Conservation (phyloP, 2,329 filamentous ascomycete genomes). For the Hymenoscyphus scutula region DNA sequence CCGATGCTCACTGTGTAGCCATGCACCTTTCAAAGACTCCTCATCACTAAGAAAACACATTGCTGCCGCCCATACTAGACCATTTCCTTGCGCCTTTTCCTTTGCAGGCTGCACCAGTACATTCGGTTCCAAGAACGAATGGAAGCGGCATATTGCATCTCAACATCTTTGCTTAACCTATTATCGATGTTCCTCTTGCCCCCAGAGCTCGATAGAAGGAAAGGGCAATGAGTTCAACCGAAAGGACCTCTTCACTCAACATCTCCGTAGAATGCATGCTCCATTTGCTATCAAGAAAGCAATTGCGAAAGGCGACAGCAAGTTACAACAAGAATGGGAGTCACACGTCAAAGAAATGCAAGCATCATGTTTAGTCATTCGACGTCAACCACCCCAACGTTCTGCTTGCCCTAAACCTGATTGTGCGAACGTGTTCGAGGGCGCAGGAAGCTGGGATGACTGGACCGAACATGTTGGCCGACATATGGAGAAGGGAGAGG, state of each 20-base stretch:
- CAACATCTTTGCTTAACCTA: conserved; percentile 76
- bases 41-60: conserved; percentile 66
- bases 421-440: conserved; percentile 70
- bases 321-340: conserved; percentile 62
- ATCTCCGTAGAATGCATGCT: conserved; percentile 90
- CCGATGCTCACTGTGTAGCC: conserved; percentile 59
- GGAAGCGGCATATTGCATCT: conserved; percentile 91
- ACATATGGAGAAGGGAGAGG: conserved; percentile 78
- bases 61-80: conserved; percentile 65
- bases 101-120: conserved; percentile 80
- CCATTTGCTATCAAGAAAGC: conserved; percentile 62
- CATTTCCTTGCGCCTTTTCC: conserved; percentile 83
- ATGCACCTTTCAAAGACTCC: conserved; percentile 65
- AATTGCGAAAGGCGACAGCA: conserved; percentile 55
- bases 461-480: conserved; percentile 90
- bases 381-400: conserved; percentile 66
- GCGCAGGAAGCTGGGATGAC: conserved; percentile 76
- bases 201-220: conserved; percentile 51
- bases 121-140: conserved; percentile 94
- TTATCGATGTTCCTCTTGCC: conserved; percentile 63
- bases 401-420: conserved; percentile 71
- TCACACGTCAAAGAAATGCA: conserved; percentile 68
- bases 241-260: conserved; percentile 94
- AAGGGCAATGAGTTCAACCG: conserved; percentile 79
- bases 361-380: conserved; percentile 66